Evolutionary conservation across 805 yeast species (phyloP), one percentile per base, ranked within the genome.

Genomic region (Priceomyces haplophilus): DNA sequence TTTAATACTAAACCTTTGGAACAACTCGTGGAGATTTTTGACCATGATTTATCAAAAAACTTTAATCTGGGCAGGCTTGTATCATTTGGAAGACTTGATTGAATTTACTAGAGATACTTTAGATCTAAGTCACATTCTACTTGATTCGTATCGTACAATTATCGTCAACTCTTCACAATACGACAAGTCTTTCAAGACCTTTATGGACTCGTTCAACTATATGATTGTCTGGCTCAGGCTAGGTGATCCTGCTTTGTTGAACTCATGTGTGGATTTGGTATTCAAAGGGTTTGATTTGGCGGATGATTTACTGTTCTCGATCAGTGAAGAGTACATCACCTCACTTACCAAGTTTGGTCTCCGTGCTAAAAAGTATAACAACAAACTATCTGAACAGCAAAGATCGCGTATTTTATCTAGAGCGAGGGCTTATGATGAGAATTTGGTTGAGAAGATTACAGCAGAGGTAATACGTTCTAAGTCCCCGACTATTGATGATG

Each of bases 51-150:
- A 85, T 50, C 68, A 70, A 33, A 75, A 78, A 42, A 87, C 95
- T 1, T 65, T 85, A 11, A 59, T 60, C 3, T 91, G 99, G 99
- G 88, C 97, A 0, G 62, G 73, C 1, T 62, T 66, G 29, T 83
- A 80, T 52, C 76, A 77, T 21, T 68, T 76, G 16, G 68, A 72
- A 0, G 76, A 75, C 38, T 68, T 88, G 52, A 76, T 83, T 34
- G 95, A 89, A 43, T 90, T 88, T 52, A 86, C 97, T 2, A 77
- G 95, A 58, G 96, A 88, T 56, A 82, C 88, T 0, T 70, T 91
- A 39, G 97, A 90, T 51, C 69, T 87, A 24, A 83, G 95, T 45
- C 82, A 83, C 47, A 61, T 73, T 1, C 64, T 90, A 25, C 58
- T 90, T n/a, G 81, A 76, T 42, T 79, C 90, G 2, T 85, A 78